Evolutionary conservation across 1,284 basidiomycete species (phyloP), one percentile per base, ranked within the genome.

Genomic region (Trametes versicolor): DNA sequence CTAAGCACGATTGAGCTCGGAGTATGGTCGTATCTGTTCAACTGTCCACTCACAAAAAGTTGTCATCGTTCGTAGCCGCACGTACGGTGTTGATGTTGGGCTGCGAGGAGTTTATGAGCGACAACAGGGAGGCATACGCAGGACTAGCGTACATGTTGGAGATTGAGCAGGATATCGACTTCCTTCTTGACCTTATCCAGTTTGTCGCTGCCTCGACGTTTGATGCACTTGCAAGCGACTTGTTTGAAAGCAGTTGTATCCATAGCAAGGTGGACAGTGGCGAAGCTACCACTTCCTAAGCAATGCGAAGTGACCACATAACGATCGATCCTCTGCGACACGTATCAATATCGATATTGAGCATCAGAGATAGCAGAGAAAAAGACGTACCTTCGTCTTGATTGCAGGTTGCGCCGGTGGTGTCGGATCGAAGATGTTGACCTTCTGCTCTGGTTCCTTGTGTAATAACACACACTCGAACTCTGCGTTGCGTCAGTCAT

Each of bases 191-290:
- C 86, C 70, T 87, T 87, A 17, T 79, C 83, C 43, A 87, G 73
- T 55, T 89, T 89, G 39, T 81, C 79, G 29, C 83, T 84, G 49
- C 82, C 83, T 66, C 84, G 88, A 37, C 83, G 82, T 65, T 84
- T 85, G 70, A 95, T 90, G 57, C 87, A 92, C 76, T 96, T 96
- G 78, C 92, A 93, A 9, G 94, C 94, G 29, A 93, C 91, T 76
- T 95, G 94, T 52, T 87, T 83, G 68, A 85, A 81, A 37, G 82
- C 83, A n/a, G 76, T 72, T 5, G 81, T 82, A 71, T 93, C 90
- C 60, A 90, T 80, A 15, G 91, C 92, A 36, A 95, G 84, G 73
- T 94, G 88, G 2, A 95, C 91, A 0, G 86, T 90, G 0, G 93
- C 92, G 76, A 93, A 95, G n/a, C 88, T 88, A 0, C 94, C 94